Evolutionary conservation across 305 asterid genomes (phyloP), one percentile per base, ranked within the genome.

Genomic region (Fraxinus dipetala): DNA sequence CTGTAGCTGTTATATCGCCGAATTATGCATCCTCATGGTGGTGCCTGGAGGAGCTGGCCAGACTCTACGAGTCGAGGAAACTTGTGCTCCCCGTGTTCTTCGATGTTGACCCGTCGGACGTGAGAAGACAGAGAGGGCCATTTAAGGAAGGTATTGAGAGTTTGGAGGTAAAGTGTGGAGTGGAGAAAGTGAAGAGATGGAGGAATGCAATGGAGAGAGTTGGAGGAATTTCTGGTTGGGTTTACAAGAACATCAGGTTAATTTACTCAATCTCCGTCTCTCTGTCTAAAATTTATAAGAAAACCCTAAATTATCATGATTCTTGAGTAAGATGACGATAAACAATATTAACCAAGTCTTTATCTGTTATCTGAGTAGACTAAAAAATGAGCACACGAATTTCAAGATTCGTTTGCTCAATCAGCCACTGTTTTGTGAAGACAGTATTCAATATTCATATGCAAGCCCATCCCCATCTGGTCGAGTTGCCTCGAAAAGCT

Each of bases 41-140:
- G 89, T 87, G 89, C 72, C 82, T 87, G 0, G 87, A 87, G 40
- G 89, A 87, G 83, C 45, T 87, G 26, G 85, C 80, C 22, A 54
- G 9, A 70, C 73, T 87, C 22, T 72, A 5, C 45, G 85, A 84
- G 3, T 34, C 40, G 24, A 67, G 73, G 22, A 77, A 78, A 35
- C 81, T 83, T 1, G 72, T 80, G 77, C 74, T 87, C 10, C 87
- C 89, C 32, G 86, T 87, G 13, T 84, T 84, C 77, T 84, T 82
- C 45, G 0, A 35, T 10, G 86, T 84, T 14, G 86, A 79, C 3
- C 86, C 89, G 79, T 70, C 81, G 20, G 13, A 87, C 28, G 89
- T 87, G 7, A 82, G 86, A 63, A 48, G 83, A 16, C 89, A 87
- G 74, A 82, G 5, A 8, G 87, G 72, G 26, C 56, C 81, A 0